A percentile compares a stretch with the other conserved stretches of the same genome.
Conservation (phyloP, 352 stramenopile genomes). For the Phytophthora melonis region DNA sequence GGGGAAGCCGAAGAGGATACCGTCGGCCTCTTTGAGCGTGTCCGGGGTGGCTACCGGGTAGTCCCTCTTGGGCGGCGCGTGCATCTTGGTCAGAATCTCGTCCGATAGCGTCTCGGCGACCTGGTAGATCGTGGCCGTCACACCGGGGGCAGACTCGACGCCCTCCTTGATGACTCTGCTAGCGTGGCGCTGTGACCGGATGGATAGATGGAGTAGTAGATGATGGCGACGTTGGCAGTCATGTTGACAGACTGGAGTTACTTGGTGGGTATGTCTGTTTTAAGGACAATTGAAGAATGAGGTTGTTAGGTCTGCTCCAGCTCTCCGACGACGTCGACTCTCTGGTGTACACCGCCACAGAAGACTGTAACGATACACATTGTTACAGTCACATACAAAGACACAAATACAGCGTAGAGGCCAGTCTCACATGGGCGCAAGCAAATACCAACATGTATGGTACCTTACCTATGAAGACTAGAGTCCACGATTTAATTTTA, state of each 20-base stretch:
- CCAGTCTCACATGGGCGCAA: too few relatives aligned
- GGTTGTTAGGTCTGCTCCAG: background rate
- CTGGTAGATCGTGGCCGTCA: constrained; percentile 21
- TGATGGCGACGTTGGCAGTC: constrained; percentile 22
- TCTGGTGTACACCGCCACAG: background rate
- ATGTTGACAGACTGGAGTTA: constrained; percentile 4
- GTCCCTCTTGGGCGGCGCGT: constrained; percentile 19
- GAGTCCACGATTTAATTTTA: too few relatives aligned
- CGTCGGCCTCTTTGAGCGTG: constrained; percentile 24
- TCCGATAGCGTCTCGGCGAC: constrained; percentile 20
- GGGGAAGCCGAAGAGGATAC: constrained; percentile 25
- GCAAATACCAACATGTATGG: too few relatives aligned
- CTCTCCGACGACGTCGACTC: background rate
- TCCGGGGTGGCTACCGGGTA: constrained; percentile 2
- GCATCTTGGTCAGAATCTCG: constrained; percentile 21
- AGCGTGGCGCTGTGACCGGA: constrained; percentile 16
- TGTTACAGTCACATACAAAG: too few relatives aligned
- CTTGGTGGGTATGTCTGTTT: background rate
- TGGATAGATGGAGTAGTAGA: constrained; percentile 33
- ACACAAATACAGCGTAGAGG: too few relatives aligned
- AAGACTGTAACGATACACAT: too few relatives aligned
- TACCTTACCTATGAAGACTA: too few relatives aligned
- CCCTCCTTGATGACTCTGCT: constrained; percentile 19
- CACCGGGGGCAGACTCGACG: constrained; percentile 15
- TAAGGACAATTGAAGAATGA: constrained; percentile 6